Evolutionary conservation across 164 flowering plant species (phyloP), one percentile per base, ranked within the genome.

Genomic region (Chloranthus sessilifolius): DNA sequence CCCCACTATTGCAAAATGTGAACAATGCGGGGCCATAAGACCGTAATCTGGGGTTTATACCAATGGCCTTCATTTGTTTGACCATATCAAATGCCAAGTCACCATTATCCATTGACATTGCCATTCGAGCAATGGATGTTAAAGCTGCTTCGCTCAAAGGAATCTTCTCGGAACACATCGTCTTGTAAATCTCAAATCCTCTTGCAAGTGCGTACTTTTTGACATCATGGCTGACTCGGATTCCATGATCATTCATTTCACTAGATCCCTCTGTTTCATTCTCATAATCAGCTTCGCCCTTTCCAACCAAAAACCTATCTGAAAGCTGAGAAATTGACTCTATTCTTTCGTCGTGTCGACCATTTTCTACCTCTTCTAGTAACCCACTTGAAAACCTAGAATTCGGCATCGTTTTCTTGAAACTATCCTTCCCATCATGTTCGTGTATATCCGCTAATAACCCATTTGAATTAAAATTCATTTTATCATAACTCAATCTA

Each of bases 71-170:
- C 85, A 89, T 83, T 63, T 74, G 68, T 63, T 78, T 81, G 47
- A 85, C 89, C 74, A 80, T 67, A 41, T 83, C 82, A 59, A 89
- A 80, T 46, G 97, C 97, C 82, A 72, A 62, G 22, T 81, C 84
- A 47, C 92, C 92, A 73, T 89, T 54, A 44, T 83, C 84, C 70
- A 74, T 73, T 5, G 95, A 71, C 87, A 80, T 75, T 21, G 95
- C 97, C 89, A 85, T 72, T 68, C 95, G 78, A 50, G 84, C 97
- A 20, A 89, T 76, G 50, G 97, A 74, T 21, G 97, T 89, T 58
- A 85, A 65, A 16, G 78, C 60, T 36, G 97, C 95, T 73, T 89
- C 97, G 64, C 76, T 88, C 81, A 83, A 69, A 21, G 80, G 82
- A 49, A 88, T 67, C 9, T 80, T 64, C 46, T 85, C 87, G 39